Evolutionary conservation across 108 stramenopile genomes (phyloP), one percentile per base, ranked within the genome.

Genomic region (Skeletonema menzelii): DNA sequence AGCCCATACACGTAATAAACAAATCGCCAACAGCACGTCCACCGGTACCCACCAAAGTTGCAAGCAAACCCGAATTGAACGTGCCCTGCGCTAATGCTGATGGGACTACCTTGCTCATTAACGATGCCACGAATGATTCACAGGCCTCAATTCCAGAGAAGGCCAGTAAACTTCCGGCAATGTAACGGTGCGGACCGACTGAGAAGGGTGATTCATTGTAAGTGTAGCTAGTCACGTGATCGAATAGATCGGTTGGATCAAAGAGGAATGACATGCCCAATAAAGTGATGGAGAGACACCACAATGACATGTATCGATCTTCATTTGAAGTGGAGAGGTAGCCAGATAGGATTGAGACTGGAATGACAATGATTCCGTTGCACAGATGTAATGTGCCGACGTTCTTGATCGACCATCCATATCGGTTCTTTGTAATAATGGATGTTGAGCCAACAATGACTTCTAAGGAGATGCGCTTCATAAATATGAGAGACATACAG

Each of bases 1-100:
- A 71, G 13, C 85, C 88, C 88, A 88, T 86, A 32, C 68, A 61
- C 4, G 85, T 86, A 53, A 88, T 88, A 37, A 88, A 86, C 13
- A 81, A 37, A 63, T 88, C 85, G 26, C 88, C 88, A 19, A 65
- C 60, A 14, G 85, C 87, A n/a, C 83, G 71, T 49, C 85, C 87
- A 46, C 76, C 69, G 30, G 77, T 73, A 53, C 65, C 59, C 46
- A 74, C 65, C 19, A 74, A 30, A 19, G 59, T 73, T 28, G 32
- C 57, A 27, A 73, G 30, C 17, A 73, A 44, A 26, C 77, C 79
- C 13, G 79, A 69, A 27, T 80, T 80, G 69, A 80, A 80, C 19
- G 79, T 80, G 14, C 79, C 79, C 57, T 59, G 49, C 2, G 79
- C 79, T 31, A 80, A 59, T 15, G 69, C 56, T n/a, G 75, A 80